Conservation (phyloP, 2,329 filamentous ascomycete species). For the Zymoseptoria pseudotritici region DNA sequence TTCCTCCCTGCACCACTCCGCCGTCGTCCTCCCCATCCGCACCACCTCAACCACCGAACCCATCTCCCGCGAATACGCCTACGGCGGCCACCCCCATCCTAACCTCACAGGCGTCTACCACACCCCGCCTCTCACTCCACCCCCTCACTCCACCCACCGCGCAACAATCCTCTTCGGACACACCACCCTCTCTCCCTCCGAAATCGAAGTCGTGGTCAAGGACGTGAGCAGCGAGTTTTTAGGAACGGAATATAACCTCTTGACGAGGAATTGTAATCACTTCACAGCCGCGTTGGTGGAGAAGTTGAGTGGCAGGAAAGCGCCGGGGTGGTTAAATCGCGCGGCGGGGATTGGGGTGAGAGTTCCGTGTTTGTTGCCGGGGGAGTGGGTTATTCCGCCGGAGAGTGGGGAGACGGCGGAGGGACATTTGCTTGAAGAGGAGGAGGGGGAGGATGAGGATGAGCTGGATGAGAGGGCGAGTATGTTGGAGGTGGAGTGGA, state of each 20-base stretch:
- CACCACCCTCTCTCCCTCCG: conserved; percentile 58
- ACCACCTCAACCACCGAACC: conserved; percentile 72
- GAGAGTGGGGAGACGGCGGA: conserved; percentile 64
- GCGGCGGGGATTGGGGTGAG: conserved; percentile 77
- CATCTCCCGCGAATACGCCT: conserved; percentile 73
- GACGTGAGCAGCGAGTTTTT: conserved; percentile 49
- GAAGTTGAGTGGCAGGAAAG: conserved; percentile 61
- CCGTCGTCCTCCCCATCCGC: conserved; percentile 70
- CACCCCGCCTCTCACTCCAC: conserved; percentile 61
- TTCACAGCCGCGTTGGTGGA: conserved; percentile 73
- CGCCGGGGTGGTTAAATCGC: conserved; percentile 71
- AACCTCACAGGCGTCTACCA: conserved; percentile 74
- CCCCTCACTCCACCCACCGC: conserved; percentile 70
- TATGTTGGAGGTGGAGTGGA: conserved; percentile 11
- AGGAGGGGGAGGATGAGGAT: conserved; percentile 41
- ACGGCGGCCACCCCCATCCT: conserved; percentile 68
- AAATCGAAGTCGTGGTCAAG: conserved; percentile 64
- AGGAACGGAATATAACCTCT: conserved; percentile 70
- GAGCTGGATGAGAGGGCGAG: conserved; percentile 44
- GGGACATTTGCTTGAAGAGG: conserved; percentile 57
- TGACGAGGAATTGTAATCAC: conserved; percentile 57
- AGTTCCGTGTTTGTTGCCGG: conserved; percentile 72
- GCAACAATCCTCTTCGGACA: conserved; percentile 72
- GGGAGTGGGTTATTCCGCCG: conserved; percentile 73
- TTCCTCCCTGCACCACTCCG: conserved; percentile 71